phyloP scores from a whole-genome alignment of 768 basidiomycete genomes.

The Cystobasidium ongulense region DNA sequence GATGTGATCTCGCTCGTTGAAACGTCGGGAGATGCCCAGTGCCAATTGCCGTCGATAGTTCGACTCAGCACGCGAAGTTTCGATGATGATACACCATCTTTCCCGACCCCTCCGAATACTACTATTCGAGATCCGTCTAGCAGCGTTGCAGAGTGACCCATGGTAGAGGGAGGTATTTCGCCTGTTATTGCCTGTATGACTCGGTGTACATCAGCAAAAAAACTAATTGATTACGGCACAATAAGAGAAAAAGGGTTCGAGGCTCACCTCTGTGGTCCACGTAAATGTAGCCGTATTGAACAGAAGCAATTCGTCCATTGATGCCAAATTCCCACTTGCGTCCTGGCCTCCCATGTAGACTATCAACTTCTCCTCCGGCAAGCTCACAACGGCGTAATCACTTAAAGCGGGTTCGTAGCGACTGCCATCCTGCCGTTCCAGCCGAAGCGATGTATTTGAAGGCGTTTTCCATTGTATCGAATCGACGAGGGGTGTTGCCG shows the following conservation, averaged over 20 bases:
- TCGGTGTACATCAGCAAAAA: not conserved
- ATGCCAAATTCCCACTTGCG: slow-evolving; percentile 30
- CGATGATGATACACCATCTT: not conserved
- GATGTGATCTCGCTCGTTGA: slow-evolving; percentile 14
- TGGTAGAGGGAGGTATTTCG: slow-evolving; percentile 28
- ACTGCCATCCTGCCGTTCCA: not conserved
- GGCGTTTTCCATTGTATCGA: slow-evolving; percentile 21
- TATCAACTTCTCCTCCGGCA: slow-evolving; percentile 10
- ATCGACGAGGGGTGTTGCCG: slow-evolving; percentile 26
- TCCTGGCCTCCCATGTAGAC: slow-evolving; percentile 38
- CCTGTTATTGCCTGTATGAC: not conserved
- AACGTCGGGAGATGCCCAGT: slow-evolving; percentile 21
- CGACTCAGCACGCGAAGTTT: not conserved
- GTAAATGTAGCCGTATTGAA: slow-evolving; percentile 27
- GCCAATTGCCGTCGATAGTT: slow-evolving; percentile 7
- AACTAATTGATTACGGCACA: no score
- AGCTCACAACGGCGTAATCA: slow-evolving; percentile 34
- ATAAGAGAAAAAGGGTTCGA: no score
- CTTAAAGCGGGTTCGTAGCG: slow-evolving; percentile 34
- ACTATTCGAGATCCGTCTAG: slow-evolving; percentile 32
- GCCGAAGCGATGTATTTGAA: not conserved
- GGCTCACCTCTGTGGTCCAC: slow-evolving; percentile 18
- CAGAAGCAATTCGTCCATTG: slow-evolving; percentile 15
- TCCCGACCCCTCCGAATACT: slow-evolving; percentile 34
- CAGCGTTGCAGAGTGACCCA: slow-evolving; percentile 33